phyloP scores from a whole-genome alignment of 208 protist species.

The Acanthamoeba royreba region DNA sequence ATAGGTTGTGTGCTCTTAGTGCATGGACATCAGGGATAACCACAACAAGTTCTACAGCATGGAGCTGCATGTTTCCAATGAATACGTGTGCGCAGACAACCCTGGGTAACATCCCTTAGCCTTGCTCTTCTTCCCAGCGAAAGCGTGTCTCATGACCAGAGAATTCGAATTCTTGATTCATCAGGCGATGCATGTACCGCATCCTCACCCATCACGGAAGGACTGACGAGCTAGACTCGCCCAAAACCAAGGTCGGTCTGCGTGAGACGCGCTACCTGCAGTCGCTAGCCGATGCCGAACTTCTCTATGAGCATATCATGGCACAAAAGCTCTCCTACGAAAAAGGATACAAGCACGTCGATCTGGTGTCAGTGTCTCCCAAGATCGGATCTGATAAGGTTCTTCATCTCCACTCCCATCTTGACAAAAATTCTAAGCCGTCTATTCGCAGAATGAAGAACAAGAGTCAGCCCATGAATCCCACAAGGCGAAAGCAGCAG shows the following conservation, averaged over 20 bases:
- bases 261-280: background rate
- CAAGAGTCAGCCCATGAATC: background rate
- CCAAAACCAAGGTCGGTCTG: background rate
- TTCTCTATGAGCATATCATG: background rate
- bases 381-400: background rate
- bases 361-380: background rate
- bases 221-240: conserved; percentile 1
- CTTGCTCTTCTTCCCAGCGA: background rate
- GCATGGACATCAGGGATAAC: conserved; percentile 31
- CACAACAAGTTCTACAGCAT: conserved; percentile 46
- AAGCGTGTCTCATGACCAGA: background rate
- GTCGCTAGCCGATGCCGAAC: background rate
- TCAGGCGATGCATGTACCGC: background rate
- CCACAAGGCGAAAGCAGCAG: background rate
- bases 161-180: background rate
- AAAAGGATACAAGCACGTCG: background rate
- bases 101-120: background rate
- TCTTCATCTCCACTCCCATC: background rate
- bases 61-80: conserved; percentile 1
- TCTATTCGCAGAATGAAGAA: background rate
- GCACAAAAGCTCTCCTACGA: background rate
- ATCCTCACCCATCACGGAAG: conserved; percentile 6
- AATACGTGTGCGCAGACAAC: background rate
- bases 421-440: no score
- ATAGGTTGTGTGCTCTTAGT: background rate